Conservation (phyloP, 192 early-diverging fungal species). For the Gonapodya sp. region DNA sequence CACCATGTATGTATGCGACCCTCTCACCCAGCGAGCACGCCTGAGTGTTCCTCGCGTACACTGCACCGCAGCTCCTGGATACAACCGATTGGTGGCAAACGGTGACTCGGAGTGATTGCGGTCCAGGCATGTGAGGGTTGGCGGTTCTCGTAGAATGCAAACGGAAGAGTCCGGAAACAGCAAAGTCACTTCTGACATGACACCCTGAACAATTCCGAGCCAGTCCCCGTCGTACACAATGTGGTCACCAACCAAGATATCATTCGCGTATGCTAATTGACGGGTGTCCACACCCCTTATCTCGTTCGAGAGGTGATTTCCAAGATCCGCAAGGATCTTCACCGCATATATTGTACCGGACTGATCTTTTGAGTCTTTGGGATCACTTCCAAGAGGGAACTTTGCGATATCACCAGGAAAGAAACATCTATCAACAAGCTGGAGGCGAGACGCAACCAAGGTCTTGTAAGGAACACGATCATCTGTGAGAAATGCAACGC, state of each 20-base stretch:
- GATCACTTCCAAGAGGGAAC: not conserved
- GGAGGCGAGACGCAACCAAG: not conserved
- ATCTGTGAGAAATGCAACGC: not conserved
- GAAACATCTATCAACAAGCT: not conserved
- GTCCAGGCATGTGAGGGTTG: not conserved
- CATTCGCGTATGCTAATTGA: not conserved
- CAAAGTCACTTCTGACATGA: not conserved
- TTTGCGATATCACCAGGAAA: slow-evolving; percentile 1
- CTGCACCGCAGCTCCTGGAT: not conserved
- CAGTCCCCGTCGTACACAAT: not conserved
- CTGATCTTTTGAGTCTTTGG: not conserved
- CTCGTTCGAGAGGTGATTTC: not conserved
- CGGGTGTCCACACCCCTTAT: not conserved
- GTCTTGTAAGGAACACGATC: not conserved
- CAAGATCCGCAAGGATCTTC: not conserved
- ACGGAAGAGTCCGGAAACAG: not conserved
- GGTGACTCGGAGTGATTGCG: not conserved
- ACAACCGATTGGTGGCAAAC: not conserved
- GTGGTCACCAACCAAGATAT: not conserved
- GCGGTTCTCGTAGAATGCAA: not conserved
- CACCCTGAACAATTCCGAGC: not conserved
- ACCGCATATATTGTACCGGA: not conserved
- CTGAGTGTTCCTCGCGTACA: not conserved
- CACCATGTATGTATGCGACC: not conserved
- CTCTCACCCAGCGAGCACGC: not conserved